These are phyloP conservation scores for Pythium graminicola DNA, from an alignment of 352 stramenopile genomes.

Conservation along the genomic window DNA sequence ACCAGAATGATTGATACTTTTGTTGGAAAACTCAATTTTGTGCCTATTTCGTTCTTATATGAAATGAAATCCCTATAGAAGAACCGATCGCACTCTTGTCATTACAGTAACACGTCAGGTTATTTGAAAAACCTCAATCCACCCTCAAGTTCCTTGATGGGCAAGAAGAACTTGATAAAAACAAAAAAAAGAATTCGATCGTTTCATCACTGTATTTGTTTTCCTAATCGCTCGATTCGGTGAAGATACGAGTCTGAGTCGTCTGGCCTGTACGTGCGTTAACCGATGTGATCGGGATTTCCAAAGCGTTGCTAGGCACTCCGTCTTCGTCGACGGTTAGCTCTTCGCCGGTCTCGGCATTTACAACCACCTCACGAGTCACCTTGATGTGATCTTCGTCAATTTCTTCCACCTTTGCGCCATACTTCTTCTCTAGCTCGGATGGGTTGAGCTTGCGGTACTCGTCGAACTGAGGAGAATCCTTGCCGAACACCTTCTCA, in stretches of 20 bases:
- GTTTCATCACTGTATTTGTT: neutral
- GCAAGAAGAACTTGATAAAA: too few species aligned
- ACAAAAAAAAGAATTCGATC: neutral
- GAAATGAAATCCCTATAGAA: too few species aligned
- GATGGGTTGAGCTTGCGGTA: conserved; percentile 1
- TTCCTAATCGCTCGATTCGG: too few species aligned
- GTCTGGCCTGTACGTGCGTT: neutral
- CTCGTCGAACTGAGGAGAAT: conserved; percentile 1
- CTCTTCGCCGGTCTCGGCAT: neutral
- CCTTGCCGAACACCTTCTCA: conserved; percentile 3
- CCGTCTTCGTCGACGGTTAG: conserved; percentile 1
- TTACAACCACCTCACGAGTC: neutral
- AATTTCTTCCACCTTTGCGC: neutral
- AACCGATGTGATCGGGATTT: neutral
- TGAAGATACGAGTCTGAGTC: conserved; percentile 4
- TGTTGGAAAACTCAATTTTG: too few species aligned
- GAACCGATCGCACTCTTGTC: too few species aligned
- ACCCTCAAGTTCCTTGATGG: too few species aligned
- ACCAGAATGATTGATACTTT: too few species aligned
- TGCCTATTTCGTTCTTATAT: too few species aligned
- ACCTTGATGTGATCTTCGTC: neutral
- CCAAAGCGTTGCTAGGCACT: neutral
- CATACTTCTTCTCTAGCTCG: neutral
- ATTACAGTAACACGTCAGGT: too few species aligned
- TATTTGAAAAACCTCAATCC: too few species aligned